A percentile compares a stretch with the other conserved stretches of the same genome.
Evolutionary conservation across 768 basidiomycete genomes (phyloP).

Genomic region (Amanita subjunquillea): DNA sequence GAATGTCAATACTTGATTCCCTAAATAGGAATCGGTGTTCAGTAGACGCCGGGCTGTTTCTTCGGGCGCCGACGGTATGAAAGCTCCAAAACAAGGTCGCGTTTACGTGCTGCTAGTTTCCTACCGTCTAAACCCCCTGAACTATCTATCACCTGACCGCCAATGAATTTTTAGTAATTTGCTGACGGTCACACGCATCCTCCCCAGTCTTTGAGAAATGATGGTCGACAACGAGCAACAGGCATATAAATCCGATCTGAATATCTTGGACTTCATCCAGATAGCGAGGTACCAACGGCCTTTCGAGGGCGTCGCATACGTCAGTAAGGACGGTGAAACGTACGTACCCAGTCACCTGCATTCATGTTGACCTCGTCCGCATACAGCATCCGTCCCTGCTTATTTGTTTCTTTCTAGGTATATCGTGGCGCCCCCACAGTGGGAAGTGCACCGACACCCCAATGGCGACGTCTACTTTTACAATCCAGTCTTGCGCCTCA

Average conservation of each 20-base stretch:
- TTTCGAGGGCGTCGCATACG: neutral
- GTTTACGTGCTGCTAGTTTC: too few relatives aligned
- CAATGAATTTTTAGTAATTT: too few relatives aligned
- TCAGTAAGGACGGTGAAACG: neutral
- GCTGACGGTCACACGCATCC: too few relatives aligned
- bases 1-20: too few relatives aligned
- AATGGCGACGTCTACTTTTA: slow-evolving; percentile 37
- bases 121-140: too few relatives aligned
- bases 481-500: slow-evolving; percentile 21
- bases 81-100: neutral
- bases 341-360: neutral
- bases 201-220: neutral
- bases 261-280: slow-evolving; percentile 10
- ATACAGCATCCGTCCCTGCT: neutral
- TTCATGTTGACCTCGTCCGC: neutral
- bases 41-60: neutral
- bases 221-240: neutral
- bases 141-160: too few relatives aligned
- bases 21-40: too few relatives aligned
- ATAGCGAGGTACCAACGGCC: slow-evolving; percentile 9
- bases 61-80: neutral
- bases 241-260: neutral
- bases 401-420: neutral
- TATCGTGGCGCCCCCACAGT: slow-evolving; percentile 10
- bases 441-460: slow-evolving; percentile 29